Conservation (phyloP, 2,329 filamentous ascomycete species). For the Neonectria coccinea region DNA sequence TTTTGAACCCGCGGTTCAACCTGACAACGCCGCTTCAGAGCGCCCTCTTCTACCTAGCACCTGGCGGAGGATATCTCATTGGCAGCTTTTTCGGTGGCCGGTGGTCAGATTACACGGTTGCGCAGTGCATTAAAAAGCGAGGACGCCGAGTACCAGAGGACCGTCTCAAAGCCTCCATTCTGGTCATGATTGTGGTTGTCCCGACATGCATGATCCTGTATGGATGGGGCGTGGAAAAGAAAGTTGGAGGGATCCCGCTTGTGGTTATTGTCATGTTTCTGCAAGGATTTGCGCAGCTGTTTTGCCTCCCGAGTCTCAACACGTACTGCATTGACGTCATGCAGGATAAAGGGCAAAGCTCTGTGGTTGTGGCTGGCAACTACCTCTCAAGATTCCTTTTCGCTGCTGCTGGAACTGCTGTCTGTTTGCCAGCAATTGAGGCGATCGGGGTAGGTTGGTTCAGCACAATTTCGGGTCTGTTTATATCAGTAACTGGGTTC, state of each 20-base stretch:
- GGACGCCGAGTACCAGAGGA: conserved; percentile 73
- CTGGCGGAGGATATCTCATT: conserved; percentile 73
- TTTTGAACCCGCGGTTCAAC: conserved; percentile 76
- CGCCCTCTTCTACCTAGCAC: conserved; percentile 77
- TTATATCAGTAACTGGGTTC: conserved; percentile 31
- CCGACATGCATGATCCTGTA: conserved; percentile 72
- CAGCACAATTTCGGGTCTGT: conserved; percentile 65
- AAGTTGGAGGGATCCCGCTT: conserved; percentile 61
- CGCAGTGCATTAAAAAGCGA: conserved; percentile 66
- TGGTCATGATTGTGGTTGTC: conserved; percentile 64
- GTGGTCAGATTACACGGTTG: conserved; percentile 75
- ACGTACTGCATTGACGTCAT: conserved; percentile 82
- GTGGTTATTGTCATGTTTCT: conserved; percentile 77
- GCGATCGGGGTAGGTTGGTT: conserved; percentile 82
- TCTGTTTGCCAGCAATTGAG: conserved; percentile 76
- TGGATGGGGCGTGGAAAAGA: conserved; percentile 58
- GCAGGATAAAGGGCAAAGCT: conserved; percentile 63
- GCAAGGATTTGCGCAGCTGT: conserved; percentile 76
- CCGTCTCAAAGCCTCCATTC: conserved; percentile 67
- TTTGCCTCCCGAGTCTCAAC: conserved; percentile 78
- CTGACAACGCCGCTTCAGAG: conserved; percentile 72
- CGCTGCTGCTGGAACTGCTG: conserved; percentile 74
- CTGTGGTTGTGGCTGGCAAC: conserved; percentile 80
- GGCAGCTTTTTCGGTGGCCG: conserved; percentile 76
- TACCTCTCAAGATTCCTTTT: conserved; percentile 81